Evolutionary conservation across 1,139 yeast species (phyloP).

Genomic region (Suhomyces maxii): DNA sequence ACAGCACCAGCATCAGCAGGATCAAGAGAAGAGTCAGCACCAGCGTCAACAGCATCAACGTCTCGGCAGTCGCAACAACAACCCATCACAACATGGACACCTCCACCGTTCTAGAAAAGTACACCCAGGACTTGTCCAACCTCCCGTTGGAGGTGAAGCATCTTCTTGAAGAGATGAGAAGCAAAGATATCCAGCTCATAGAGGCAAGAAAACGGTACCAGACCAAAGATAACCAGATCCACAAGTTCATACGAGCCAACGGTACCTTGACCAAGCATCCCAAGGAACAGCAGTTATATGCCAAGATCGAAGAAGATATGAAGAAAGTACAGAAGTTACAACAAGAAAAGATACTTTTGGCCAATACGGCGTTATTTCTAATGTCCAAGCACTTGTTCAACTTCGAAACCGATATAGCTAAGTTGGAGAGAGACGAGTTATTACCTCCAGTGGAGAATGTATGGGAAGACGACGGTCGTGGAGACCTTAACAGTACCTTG

Average conservation of each 20-base stretch:
- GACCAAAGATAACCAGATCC: slow-evolving; percentile 74
- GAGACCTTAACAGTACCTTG: slow-evolving; percentile 12
- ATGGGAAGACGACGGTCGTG: slow-evolving; percentile 16
- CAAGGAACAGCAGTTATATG: slow-evolving; percentile 68
- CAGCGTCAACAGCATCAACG: background rate
- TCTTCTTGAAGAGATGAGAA: slow-evolving; percentile 74
- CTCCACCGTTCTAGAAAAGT: slow-evolving; percentile 49
- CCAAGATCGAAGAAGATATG: slow-evolving; percentile 71
- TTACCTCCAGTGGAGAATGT: slow-evolving; percentile 54
- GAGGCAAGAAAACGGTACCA: slow-evolving; percentile 69
- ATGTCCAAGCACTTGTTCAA: slow-evolving; percentile 72
- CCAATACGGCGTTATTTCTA: slow-evolving; percentile 79
- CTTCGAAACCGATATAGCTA: slow-evolving; percentile 74
- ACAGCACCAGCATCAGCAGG: no score
- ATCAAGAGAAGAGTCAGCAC: no score
- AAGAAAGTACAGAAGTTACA: slow-evolving; percentile 62
- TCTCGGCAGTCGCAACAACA: background rate
- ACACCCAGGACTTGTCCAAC: slow-evolving; percentile 63
- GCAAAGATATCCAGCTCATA: slow-evolving; percentile 64
- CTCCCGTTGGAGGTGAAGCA: slow-evolving; percentile 88
- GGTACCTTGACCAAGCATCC: slow-evolving; percentile 84
- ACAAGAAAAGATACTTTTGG: slow-evolving; percentile 72
- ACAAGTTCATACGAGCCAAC: slow-evolving; percentile 77
- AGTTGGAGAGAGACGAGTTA: slow-evolving; percentile 76
- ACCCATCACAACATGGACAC: slow-evolving; percentile 37